phyloP scores from a whole-genome alignment of 1,139 yeast genomes.

The Debaryomycetaceae sp. region DNA sequence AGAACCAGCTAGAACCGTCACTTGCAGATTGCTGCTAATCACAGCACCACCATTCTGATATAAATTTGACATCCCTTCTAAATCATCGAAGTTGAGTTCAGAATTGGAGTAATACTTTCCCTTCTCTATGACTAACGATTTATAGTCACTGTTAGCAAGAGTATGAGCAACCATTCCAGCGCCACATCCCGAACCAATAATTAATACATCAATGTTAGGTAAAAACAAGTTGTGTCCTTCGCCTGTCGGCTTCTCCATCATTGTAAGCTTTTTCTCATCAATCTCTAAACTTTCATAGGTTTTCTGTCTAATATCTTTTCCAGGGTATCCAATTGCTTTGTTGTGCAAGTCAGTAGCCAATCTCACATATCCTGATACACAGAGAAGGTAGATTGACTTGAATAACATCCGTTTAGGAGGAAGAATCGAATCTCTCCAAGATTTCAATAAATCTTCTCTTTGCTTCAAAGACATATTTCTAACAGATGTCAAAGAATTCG shows the following conservation, averaged over 20 bases:
- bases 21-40: conserved; percentile 31
- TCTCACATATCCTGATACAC: conserved; percentile 20
- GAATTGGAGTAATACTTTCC: conserved; percentile 43
- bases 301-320: conserved; percentile 24
- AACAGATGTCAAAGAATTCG: conserved; percentile 31
- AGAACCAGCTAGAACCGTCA: conserved; percentile 48
- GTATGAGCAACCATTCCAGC: conserved; percentile 58
- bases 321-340: conserved; percentile 35
- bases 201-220: conserved; percentile 42
- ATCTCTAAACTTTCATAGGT: conserved; percentile 25
- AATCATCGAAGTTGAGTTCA: conserved; percentile 38
- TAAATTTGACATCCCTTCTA: conserved; percentile 31
- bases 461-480: conserved; percentile 35
- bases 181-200: conserved; percentile 58
- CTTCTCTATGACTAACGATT: conserved; percentile 50
- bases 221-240: conserved; percentile 31
- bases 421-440: conserved; percentile 41
- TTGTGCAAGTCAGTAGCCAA: conserved; percentile 32
- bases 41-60: conserved; percentile 43
- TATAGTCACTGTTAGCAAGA: conserved; percentile 42
- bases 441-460: conserved; percentile 23
- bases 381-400: conserved; percentile 20
- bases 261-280: conserved; percentile 27
- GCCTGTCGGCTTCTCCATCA: conserved; percentile 30
- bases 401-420: conserved; percentile 27